Percentiles rank a stretch among this genome's conserved stretches.
phyloP scores from a whole-genome alignment of 116 monocot species.

The Dioscorea cayenensis region DNA sequence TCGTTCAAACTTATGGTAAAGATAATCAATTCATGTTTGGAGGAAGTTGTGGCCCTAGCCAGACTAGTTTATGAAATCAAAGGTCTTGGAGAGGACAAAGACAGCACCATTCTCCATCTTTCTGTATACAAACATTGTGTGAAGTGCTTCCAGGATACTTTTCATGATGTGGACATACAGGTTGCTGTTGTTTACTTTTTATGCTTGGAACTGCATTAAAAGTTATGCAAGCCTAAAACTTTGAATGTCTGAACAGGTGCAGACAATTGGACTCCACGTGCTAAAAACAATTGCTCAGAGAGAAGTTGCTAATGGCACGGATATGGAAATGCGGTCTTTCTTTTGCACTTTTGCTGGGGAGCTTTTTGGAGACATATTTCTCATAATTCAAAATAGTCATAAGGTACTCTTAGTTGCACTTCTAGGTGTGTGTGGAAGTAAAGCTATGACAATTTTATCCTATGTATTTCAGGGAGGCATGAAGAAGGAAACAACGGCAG shows the following conservation, averaged over 20 bases:
- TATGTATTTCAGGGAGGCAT: slow-evolving; percentile 34
- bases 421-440: neutral
- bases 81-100: slow-evolving; percentile 11
- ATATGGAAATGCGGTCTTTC: slow-evolving; percentile 27
- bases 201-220: neutral
- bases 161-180: slow-evolving; percentile 47
- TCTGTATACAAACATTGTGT: slow-evolving; percentile 36
- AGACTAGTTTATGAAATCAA: slow-evolving; percentile 41
- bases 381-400: slow-evolving; percentile 43
- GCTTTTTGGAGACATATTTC: slow-evolving; percentile 61
- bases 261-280: slow-evolving; percentile 46
- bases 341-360: slow-evolving; percentile 56
- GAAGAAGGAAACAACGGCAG: slow-evolving; percentile 38
- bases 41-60: slow-evolving; percentile 53
- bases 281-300: slow-evolving; percentile 57
- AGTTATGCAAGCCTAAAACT: neutral
- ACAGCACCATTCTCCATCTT: slow-evolving; percentile 12
- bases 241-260: slow-evolving; percentile 39
- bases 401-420: slow-evolving; percentile 41
- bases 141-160: slow-evolving; percentile 33
- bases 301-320: slow-evolving; percentile 36
- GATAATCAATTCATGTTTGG: slow-evolving; percentile 63
- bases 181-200: slow-evolving; percentile 17
- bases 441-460: neutral
- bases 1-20: slow-evolving; percentile 48